Conservation (phyloP, 2,329 filamentous ascomycete genomes). For the Talaromyces verruculosus region DNA sequence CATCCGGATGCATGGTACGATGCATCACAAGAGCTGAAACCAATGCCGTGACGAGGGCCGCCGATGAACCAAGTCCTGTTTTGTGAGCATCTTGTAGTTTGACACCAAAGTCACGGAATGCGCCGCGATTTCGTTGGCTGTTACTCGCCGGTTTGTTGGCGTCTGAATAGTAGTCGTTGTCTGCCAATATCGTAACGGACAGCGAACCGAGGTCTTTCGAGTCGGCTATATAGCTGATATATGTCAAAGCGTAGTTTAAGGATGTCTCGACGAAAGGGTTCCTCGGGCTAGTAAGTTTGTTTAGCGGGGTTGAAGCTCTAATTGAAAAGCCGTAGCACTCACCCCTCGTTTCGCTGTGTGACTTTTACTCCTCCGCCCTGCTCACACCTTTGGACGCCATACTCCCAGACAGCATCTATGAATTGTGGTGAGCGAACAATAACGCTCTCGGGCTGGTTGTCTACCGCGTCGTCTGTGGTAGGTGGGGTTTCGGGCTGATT, state of each 20-base stretch:
- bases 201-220: slow-evolving; percentile 62
- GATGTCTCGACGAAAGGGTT: slow-evolving; percentile 95
- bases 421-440: slow-evolving; percentile 93
- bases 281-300: slow-evolving; percentile 45
- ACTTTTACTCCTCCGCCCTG: slow-evolving; percentile 76
- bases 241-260: slow-evolving; percentile 81
- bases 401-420: slow-evolving; percentile 80
- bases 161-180: slow-evolving; percentile 95
- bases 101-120: slow-evolving; percentile 77
- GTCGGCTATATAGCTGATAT: slow-evolving; percentile 58
- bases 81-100: slow-evolving; percentile 80
- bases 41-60: slow-evolving; percentile 86
- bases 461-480: slow-evolving; percentile 54
- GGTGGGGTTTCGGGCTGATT: slow-evolving; percentile 7
- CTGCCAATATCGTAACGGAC: slow-evolving; percentile 82
- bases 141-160: slow-evolving; percentile 46
- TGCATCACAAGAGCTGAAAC: slow-evolving; percentile 53
- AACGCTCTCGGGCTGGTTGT: slow-evolving; percentile 62
- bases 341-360: slow-evolving; percentile 58
- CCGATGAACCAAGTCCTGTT: slow-evolving; percentile 91
- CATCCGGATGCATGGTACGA: slow-evolving; percentile 45
- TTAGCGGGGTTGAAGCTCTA: neutral
- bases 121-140: slow-evolving; percentile 40
- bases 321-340: slow-evolving; percentile 20
- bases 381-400: slow-evolving; percentile 70